Conservation (phyloP, 345 rosid genomes). For the Eutrema japonicum region DNA sequence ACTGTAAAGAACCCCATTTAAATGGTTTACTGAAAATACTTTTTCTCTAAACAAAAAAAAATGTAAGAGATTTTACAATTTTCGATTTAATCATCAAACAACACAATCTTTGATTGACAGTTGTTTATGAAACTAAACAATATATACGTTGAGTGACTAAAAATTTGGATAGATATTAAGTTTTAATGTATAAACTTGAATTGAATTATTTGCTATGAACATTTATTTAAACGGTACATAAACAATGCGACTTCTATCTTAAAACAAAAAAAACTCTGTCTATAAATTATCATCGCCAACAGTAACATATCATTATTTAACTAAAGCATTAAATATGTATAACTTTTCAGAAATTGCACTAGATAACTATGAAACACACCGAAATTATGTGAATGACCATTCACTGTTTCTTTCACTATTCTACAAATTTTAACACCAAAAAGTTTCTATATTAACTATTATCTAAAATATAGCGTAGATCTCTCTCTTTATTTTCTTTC, state of each 20-base stretch:
- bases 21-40: neutral
- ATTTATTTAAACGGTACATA: neutral
- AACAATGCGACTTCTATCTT: neutral
- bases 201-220: neutral
- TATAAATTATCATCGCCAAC: neutral
- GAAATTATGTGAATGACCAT: too few species aligned
- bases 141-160: constrained; percentile 1
- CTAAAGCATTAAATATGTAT: constrained; percentile 13
- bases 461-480: too few species aligned
- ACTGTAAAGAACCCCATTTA: neutral
- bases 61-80: neutral
- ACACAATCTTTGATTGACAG: too few species aligned
- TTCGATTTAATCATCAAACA: constrained; percentile 8
- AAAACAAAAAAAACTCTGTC: constrained; percentile 1
- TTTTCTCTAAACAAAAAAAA: too few species aligned
- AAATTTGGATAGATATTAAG: neutral
- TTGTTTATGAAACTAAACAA: constrained; percentile 12
- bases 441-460: too few species aligned
- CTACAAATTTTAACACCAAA: too few species aligned
- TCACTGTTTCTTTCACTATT: too few species aligned
- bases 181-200: constrained; percentile 7
- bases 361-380: too few species aligned
- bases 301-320: constrained; percentile 11
- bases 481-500: neutral
- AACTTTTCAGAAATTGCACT: neutral